Evolutionary conservation across 2,329 filamentous ascomycete genomes (phyloP).

Genomic region (Colletotrichum simmondsii): DNA sequence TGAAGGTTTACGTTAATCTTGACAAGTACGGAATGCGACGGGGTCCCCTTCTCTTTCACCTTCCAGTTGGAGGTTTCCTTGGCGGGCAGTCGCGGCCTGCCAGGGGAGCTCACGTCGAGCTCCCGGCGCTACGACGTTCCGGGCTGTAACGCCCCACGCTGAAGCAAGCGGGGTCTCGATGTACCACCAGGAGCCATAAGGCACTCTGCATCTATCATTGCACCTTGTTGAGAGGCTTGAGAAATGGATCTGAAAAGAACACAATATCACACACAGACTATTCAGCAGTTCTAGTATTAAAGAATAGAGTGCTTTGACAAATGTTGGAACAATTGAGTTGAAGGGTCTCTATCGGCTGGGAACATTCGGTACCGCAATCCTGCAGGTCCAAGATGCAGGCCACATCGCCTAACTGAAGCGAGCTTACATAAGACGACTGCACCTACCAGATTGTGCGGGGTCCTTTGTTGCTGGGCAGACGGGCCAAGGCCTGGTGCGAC

Average conservation of each 20-base stretch:
- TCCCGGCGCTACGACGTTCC: conserved; percentile 19
- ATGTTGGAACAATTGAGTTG: neutral
- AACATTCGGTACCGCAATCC: neutral
- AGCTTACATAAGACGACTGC: conserved; percentile 15
- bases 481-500: conserved; percentile 2
- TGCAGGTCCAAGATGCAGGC: conserved; percentile 18
- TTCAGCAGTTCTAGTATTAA: neutral
- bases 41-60: neutral
- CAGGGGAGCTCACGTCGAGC: conserved; percentile 7
- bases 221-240: neutral
- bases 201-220: neutral
- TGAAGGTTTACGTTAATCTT: neutral
- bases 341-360: neutral
- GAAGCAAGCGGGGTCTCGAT: conserved; percentile 16
- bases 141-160: conserved; percentile 8
- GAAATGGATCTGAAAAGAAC: neutral
- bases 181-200: neutral
- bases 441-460: neutral
- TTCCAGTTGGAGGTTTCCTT: conserved; percentile 1
- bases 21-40: neutral
- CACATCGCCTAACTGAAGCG: conserved; percentile 3
- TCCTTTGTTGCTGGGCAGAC: conserved; percentile 25
- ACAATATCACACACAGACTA: fast-evolving
- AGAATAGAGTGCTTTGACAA: neutral
- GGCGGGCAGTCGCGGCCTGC: neutral